Evolutionary conservation across 2,329 filamentous ascomycete genomes (phyloP).

Genomic region (Penicillium sp.): DNA sequence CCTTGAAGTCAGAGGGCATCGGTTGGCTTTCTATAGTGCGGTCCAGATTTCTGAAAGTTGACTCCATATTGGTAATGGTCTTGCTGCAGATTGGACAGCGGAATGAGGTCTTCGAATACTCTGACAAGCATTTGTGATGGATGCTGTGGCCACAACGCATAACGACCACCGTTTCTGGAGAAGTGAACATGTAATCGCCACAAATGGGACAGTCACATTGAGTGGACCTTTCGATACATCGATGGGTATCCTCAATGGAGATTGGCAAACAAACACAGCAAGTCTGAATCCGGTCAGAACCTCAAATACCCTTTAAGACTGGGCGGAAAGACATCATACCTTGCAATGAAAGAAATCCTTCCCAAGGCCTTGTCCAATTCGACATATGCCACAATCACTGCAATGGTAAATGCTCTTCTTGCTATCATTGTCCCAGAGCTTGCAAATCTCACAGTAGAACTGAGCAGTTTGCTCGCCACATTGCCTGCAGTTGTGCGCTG

Average conservation of each 20-base stretch:
- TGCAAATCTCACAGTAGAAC: conserved; percentile 92
- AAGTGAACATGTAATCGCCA: conserved; percentile 93
- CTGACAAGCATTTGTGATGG: conserved; percentile 79
- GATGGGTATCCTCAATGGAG: conserved; percentile 74
- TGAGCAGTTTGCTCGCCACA: conserved; percentile 74
- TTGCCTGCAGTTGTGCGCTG: conserved; percentile 67
- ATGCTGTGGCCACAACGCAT: conserved; percentile 96
- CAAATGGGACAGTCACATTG: conserved; percentile 97
- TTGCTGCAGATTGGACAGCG: conserved; percentile 96
- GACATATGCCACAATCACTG: conserved; percentile 89
- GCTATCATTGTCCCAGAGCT: conserved; percentile 91
- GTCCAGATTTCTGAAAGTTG: conserved; percentile 85
- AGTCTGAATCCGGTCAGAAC: conserved; percentile 49
- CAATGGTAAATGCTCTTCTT: conserved; percentile 95
- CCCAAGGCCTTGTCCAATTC: conserved; percentile 80
- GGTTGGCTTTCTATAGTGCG: conserved; percentile 81
- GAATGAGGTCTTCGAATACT: conserved; percentile 85
- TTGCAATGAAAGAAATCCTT: conserved; percentile 99
- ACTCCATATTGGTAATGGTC: conserved; percentile 95
- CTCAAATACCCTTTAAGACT: neutral
- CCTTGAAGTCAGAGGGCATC: conserved; percentile 78
- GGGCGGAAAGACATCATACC: conserved; percentile 47
- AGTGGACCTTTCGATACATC: conserved; percentile 88
- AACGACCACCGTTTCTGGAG: conserved; percentile 79
- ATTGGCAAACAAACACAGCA: conserved; percentile 95